These are phyloP conservation scores for Glycine soja DNA, from an alignment of 306 rosid genomes.

Conservation along the genomic window DNA sequence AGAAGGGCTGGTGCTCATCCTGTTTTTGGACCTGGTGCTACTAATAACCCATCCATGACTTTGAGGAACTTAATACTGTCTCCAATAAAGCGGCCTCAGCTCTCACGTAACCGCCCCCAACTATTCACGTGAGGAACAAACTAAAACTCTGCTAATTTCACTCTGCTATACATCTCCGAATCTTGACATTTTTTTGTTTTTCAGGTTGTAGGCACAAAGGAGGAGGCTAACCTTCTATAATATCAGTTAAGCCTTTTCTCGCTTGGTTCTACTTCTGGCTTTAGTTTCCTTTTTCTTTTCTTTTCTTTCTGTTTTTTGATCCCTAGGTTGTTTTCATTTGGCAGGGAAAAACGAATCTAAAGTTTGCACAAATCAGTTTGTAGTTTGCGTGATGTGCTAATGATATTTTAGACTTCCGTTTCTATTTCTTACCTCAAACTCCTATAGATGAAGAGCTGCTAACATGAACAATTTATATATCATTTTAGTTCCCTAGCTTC, in stretches of 20 bases:
- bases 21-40: constrained; percentile 65
- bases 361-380: constrained; percentile 25
- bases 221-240: constrained; percentile 42
- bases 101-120: constrained; percentile 84
- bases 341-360: constrained; percentile 18
- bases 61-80: constrained; percentile 86
- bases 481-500: constrained; percentile 26
- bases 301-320: neutral
- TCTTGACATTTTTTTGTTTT: constrained; percentile 47
- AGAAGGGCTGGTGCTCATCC: constrained; percentile 76
- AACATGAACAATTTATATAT: constrained; percentile 28
- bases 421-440: constrained; percentile 3
- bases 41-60: constrained; percentile 80
- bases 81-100: constrained; percentile 96
- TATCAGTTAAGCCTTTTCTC: constrained; percentile 39
- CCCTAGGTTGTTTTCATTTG: constrained; percentile 21
- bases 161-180: constrained; percentile 26
- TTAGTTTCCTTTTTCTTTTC: neutral
- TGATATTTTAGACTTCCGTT: constrained; percentile 41
- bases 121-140: constrained; percentile 73
- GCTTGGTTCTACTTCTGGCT: constrained; percentile 22
- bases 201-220: constrained; percentile 71
- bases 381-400: neutral
- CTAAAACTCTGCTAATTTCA: constrained; percentile 18
- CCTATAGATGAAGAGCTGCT: constrained; percentile 32